Conservation (phyloP, 192 early-diverging fungal species). For the Backusella mclennaniae region DNA sequence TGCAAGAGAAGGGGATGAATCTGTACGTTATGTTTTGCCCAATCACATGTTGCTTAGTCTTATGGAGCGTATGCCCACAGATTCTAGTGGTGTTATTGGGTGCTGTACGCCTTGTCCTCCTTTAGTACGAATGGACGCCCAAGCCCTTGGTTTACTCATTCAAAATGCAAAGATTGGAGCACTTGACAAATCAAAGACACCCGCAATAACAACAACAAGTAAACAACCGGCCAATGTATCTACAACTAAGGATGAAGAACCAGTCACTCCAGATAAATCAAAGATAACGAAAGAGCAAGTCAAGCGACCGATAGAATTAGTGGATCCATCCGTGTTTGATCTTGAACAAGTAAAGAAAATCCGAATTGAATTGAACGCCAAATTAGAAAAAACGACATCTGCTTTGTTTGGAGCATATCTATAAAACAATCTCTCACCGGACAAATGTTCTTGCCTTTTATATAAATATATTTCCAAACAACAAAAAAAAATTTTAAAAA, state of each 20-base stretch:
- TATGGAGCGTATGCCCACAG: conserved; percentile 70
- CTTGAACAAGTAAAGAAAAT: not conserved
- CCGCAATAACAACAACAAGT: not conserved
- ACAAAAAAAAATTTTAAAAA: not conserved
- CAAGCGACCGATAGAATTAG: not conserved
- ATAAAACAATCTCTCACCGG: not conserved
- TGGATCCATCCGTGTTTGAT: conserved; percentile 3
- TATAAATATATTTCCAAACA: not conserved
- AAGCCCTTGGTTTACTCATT: conserved; percentile 69
- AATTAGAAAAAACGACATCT: conserved; percentile 12
- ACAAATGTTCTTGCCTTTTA: not conserved
- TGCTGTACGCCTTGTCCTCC: conserved; percentile 83
- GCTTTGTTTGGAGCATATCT: conserved; percentile 7
- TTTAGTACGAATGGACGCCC: conserved; percentile 77
- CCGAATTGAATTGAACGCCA: not conserved
- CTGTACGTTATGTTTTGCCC: conserved; percentile 82
- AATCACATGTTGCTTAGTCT: conserved; percentile 84
- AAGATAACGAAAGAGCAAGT: not conserved
- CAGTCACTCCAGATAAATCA: not conserved
- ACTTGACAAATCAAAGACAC: not conserved
- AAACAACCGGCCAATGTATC: not conserved
- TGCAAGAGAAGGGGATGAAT: conserved; percentile 95
- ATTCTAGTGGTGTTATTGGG: conserved; percentile 61
- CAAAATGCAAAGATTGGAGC: conserved; percentile 23
- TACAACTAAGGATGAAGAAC: not conserved